Evolutionary conservation across 202 grass and related monocot genomes (phyloP), one percentile per base, ranked within the genome.

Genomic region (Bolboschoenoplectus hybrid): DNA sequence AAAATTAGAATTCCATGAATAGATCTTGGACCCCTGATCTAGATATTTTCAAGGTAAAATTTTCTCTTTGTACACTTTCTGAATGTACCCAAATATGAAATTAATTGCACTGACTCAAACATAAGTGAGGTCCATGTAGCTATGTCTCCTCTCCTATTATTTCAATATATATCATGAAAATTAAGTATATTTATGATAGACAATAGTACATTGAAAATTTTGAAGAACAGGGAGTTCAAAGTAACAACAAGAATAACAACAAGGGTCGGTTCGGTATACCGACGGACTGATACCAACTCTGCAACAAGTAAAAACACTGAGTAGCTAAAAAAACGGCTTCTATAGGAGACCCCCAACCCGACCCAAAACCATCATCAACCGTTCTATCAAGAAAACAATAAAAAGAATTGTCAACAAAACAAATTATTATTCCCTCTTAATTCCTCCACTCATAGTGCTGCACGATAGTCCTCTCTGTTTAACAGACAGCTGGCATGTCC

Each of bases 351-450:
- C 90, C 58, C 69, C 46, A 39, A 87, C 56, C 62, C 49, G 81
- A 92, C 83, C 63, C 39, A 77, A 85, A n/a, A 58, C 85, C 76
- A 77, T 74, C 89, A 87, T 85, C 83, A 91, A 50, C 12, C 63
- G 32, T 70, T 20, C 57, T 84, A 71, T 65, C 2, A 61, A 88
- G 91, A 80, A 89, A 82, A 88, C 91, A 93, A 91, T 85, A 87
- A 84, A 91, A 95, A 93, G 87, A 95, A 95, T 89, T 76, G 84
- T 93, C 87, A 91, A 89, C 69, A 69, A 86, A 84, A 84, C 82
- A 84, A 84, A 68, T 74, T 86, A 79, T 84, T 91, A 85, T 74
- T 87, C 88, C 66, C 32, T 82, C 45, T 65, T 9, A n/a, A 81
- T 67, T 63, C 88, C 76, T 81, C 65, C 78, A 76, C 77, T 73